Conservation (phyloP, 805 yeast species). For the Candida silvicultrix region DNA sequence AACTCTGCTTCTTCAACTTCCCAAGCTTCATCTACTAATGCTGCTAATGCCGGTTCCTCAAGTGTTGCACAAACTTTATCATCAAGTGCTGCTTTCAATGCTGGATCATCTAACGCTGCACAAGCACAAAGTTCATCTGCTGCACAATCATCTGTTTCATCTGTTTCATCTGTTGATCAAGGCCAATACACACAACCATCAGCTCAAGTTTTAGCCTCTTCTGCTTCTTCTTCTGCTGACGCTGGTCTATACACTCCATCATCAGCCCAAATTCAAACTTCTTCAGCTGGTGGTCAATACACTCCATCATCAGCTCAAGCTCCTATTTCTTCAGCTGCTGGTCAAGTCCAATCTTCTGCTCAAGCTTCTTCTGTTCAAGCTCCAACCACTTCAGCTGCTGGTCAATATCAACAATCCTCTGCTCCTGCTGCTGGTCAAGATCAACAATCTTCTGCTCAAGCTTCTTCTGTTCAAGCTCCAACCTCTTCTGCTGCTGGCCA, state of each 20-base stretch:
- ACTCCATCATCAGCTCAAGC: background rate
- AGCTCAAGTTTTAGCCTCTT: background rate
- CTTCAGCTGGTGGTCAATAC: background rate
- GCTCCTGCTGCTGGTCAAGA: too few species aligned
- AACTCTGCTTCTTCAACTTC: conserved; percentile 3
- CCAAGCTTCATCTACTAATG: conserved; percentile 7
- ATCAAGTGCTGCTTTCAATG: conserved; percentile 1
- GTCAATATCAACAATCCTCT: background rate
- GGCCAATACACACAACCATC: conserved; percentile 1
- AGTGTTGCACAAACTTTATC: conserved; percentile 2
- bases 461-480: conserved; percentile 1
- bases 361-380: too few species aligned
- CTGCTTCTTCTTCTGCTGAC: background rate
- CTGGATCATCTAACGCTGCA: conserved; percentile 1
- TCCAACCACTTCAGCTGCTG: too few species aligned
- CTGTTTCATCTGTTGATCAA: background rate
- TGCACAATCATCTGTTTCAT: background rate
- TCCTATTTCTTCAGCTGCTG: background rate
- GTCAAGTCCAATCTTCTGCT: too few species aligned
- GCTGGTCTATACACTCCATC: background rate
- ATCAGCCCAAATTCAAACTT: conserved; percentile 2
- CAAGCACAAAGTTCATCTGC: conserved; percentile 2
- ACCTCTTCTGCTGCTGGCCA: background rate
- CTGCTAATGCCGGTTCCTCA: conserved; percentile 6
- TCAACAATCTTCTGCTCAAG: too few species aligned